phyloP scores from a whole-genome alignment of 2,329 filamentous ascomycete species.

The Cladosporium sp. region DNA sequence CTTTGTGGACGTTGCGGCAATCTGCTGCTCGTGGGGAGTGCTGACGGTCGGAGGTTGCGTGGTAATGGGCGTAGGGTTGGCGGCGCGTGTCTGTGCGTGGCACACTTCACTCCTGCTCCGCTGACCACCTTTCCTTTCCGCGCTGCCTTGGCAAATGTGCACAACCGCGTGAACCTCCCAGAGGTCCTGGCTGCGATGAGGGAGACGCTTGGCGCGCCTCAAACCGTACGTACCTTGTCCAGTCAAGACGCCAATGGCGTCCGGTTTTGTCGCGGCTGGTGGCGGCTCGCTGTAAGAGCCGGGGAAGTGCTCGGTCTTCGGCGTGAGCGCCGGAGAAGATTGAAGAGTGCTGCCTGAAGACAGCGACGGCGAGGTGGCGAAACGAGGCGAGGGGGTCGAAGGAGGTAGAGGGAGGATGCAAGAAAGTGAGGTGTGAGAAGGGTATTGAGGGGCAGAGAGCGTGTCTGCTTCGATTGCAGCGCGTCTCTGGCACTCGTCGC shows the following conservation, averaged over 20 bases:
- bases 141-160: slow-evolving; percentile 12
- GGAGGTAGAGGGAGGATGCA: slow-evolving; percentile 11
- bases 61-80: background rate
- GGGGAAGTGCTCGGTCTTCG: slow-evolving; percentile 6
- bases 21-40: background rate
- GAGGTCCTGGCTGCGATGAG: slow-evolving; percentile 16
- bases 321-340: slow-evolving; percentile 21
- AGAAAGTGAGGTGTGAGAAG: slow-evolving; percentile 1
- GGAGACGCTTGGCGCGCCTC: slow-evolving; percentile 26
- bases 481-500: background rate
- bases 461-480: background rate
- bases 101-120: background rate
- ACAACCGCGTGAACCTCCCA: slow-evolving; percentile 30
- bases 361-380: slow-evolving; percentile 19
- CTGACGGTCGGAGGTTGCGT: background rate
- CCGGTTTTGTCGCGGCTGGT: slow-evolving; percentile 9
- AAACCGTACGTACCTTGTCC: slow-evolving; percentile 26
- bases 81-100: background rate
- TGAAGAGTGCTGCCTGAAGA: slow-evolving; percentile 20
- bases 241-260: background rate
- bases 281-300: slow-evolving; percentile 14
- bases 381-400: slow-evolving; percentile 16
- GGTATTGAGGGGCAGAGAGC: background rate
- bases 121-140: background rate
- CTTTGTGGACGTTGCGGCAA: background rate